Evolutionary conservation across 2,329 filamentous ascomycete genomes (phyloP), one percentile per base, ranked within the genome.

Genomic region (Xylariaceae sp.): DNA sequence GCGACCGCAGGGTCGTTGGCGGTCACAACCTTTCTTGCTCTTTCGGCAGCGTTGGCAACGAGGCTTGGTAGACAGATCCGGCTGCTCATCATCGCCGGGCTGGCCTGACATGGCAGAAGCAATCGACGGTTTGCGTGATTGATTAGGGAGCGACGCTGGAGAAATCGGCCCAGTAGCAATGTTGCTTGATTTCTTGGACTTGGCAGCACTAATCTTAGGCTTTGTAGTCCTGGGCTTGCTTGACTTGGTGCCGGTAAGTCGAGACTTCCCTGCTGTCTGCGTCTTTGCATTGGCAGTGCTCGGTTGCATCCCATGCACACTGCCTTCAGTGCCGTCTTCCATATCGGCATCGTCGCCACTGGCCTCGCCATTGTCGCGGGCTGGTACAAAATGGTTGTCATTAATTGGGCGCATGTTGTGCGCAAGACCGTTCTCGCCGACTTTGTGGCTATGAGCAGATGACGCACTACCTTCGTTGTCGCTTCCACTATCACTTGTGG

Each of bases 21-120:
- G 88, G 77, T 99, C 94, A 73, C 94, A 99, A 10, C 94, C 94
- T 78, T 99, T 99, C 82, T 99, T 99, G 78, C 93, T 97, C 84
- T 99, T 99, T 70, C 94, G 89, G 81, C 94, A 99, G 60, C 94
- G 89, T 74, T 99, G 94, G 80, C 94, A 99, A 64, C 94, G 92
- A 58, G 94, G 94, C 77, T 97, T 97, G 66, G 89, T 92, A 0
- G 93, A 97, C 17, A 97, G 78, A 68, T 99, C 93, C 2, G 92
- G 94, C 53, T 96, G 80, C 59, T 97, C 92, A 65, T 97, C 92
- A 65, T 96, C 90, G 66, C 92, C 90, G 37, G 80, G 79, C 52
- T 80, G 83, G 6, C 78, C 77, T 4, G 79, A 75, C 51, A 78
- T 65, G 11, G 74, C 75, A 11, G 90, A 91, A 9, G 86, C 82